Evolutionary conservation across 2,329 filamentous ascomycete genomes (phyloP).

Genomic region (Nothophaeocryptopus gaeumannii): DNA sequence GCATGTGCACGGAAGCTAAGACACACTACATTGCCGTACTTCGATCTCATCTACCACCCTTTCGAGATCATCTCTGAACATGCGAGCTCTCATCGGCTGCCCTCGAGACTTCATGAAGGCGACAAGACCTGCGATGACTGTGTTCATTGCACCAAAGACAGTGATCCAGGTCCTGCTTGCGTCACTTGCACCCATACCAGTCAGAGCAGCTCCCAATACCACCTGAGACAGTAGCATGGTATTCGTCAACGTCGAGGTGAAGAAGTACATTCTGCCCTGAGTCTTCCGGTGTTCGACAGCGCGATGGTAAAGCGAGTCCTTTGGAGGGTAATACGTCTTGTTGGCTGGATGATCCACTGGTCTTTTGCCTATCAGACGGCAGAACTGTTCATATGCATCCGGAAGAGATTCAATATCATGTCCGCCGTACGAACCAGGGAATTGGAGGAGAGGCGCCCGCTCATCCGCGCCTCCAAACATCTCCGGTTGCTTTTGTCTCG

Average conservation of each 20-base stretch:
- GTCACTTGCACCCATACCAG: constrained; percentile 38
- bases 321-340: constrained; percentile 24
- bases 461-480: constrained; percentile 24
- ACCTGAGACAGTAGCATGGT: constrained; percentile 39
- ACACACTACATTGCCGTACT: too few species aligned
- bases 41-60: constrained; percentile 42
- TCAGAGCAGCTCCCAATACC: constrained; percentile 42
- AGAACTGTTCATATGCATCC: constrained; percentile 38
- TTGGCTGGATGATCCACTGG: constrained; percentile 32
- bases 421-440: constrained; percentile 20
- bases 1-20: too few species aligned
- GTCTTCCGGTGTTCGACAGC: constrained; percentile 32
- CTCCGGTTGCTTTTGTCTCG: not conserved
- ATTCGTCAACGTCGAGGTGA: constrained; percentile 39
- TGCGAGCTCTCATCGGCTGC: constrained; percentile 41
- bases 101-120: constrained; percentile 42
- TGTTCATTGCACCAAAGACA: constrained; percentile 41
- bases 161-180: constrained; percentile 39
- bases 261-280: constrained; percentile 36
- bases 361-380: constrained; percentile 37
- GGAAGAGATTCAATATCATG: constrained; percentile 10
- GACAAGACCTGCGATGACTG: constrained; percentile 41
- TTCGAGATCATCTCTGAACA: constrained; percentile 43
- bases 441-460: constrained; percentile 30
- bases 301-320: constrained; percentile 38